A percentile compares a stretch with the other conserved stretches of the same genome.
These are phyloP conservation scores for Botrytis squamosa DNA, from an alignment of 2,329 filamentous ascomycete species.

Conservation along the genomic window DNA sequence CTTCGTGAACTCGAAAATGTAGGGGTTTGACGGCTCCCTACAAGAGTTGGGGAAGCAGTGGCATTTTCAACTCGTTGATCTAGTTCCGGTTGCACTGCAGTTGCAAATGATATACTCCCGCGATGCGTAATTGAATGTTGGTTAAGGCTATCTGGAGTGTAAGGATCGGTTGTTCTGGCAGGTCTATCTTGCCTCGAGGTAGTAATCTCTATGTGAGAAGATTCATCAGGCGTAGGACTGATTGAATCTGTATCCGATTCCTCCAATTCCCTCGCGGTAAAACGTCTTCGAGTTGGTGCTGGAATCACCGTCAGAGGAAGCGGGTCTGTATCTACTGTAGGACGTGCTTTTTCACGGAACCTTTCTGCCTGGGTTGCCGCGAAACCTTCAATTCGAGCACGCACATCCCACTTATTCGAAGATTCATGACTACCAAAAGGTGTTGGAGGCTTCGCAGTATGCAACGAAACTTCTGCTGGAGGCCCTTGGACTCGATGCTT, in stretches of 20 bases:
- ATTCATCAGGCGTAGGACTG: neutral
- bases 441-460: slow-evolving; percentile 28
- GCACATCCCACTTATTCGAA: slow-evolving; percentile 53
- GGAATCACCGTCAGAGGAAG: slow-evolving; percentile 61
- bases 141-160: slow-evolving; percentile 33
- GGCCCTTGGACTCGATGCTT: slow-evolving; percentile 32
- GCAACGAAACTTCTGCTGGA: slow-evolving; percentile 38
- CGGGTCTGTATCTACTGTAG: slow-evolving; percentile 53
- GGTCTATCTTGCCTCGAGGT: slow-evolving; percentile 19
- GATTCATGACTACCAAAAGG: slow-evolving; percentile 26
- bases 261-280: slow-evolving; percentile 56
- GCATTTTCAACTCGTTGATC: slow-evolving; percentile 16
- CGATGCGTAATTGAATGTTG: slow-evolving; percentile 33
- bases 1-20: slow-evolving; percentile 24
- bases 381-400: slow-evolving; percentile 58
- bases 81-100: slow-evolving; percentile 26
- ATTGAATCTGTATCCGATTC: slow-evolving; percentile 40
- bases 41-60: slow-evolving; percentile 1
- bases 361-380: slow-evolving; percentile 60
- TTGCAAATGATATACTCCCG: slow-evolving; percentile 35
- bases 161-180: slow-evolving; percentile 31
- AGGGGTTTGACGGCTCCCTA: neutral
- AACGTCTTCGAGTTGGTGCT: slow-evolving; percentile 58
- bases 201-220: neutral
- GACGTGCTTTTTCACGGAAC: slow-evolving; percentile 55